phyloP scores from a whole-genome alignment of 2,329 filamentous ascomycete species.

The Neocucurbitaria cava region DNA sequence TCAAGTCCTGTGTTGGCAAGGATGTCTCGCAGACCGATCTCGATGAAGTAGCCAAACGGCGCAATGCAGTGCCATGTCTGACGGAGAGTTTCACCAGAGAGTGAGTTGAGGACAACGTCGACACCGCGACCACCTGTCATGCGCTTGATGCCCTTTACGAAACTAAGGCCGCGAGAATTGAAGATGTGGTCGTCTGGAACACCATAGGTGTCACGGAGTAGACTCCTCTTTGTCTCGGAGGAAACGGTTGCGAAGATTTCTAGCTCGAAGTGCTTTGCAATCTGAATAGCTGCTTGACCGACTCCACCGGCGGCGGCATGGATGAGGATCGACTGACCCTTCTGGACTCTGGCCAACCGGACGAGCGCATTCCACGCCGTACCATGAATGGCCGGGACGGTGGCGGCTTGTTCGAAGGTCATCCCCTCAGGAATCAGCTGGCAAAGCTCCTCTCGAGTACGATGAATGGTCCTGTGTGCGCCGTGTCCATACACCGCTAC shows the following conservation, averaged over 20 bases:
- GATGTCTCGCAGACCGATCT: slow-evolving; percentile 27
- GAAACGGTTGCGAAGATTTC: slow-evolving; percentile 41
- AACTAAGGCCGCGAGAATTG: not conserved
- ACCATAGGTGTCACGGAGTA: slow-evolving; percentile 27
- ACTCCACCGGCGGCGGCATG: slow-evolving; percentile 31
- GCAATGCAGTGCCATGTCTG: slow-evolving; percentile 28
- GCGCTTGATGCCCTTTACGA: not conserved
- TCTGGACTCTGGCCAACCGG: slow-evolving; percentile 2
- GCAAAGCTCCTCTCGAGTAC: no score
- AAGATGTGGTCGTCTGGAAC: slow-evolving; percentile 40
- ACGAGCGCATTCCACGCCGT: slow-evolving; percentile 10
- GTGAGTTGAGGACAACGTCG: slow-evolving; percentile 37
- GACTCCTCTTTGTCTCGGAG: slow-evolving; percentile 31
- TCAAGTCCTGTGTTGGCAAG: slow-evolving; percentile 7
- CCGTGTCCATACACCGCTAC: no score
- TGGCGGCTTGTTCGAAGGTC: no score
- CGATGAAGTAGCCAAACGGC: slow-evolving; percentile 45
- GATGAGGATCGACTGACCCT: slow-evolving; percentile 33
- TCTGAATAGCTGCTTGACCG: slow-evolving; percentile 25
- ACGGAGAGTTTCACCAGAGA: slow-evolving; percentile 24
- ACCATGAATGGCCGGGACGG: slow-evolving; percentile 12
- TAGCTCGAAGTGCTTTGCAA: slow-evolving; percentile 16
- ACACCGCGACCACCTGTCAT: slow-evolving; percentile 21
- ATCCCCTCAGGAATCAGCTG: no score
- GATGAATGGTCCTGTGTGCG: no score